Percentiles rank a stretch among this genome's conserved stretches.
Conservation (phyloP, 148 eudicot species). For the Amaranthus palmeri region DNA sequence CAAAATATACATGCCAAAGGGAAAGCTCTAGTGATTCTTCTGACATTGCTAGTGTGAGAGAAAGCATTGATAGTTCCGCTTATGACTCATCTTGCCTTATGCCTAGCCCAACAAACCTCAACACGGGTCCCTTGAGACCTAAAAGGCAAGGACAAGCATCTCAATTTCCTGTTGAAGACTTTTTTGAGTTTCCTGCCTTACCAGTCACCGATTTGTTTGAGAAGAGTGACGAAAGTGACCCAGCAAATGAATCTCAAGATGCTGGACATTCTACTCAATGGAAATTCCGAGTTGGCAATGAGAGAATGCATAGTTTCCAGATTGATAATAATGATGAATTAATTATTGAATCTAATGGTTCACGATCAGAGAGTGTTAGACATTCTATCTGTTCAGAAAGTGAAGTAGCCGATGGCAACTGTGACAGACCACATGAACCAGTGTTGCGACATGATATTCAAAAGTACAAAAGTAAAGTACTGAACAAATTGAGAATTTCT, state of each 20-base stretch:
- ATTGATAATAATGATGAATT: conserved; percentile 69
- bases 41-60: conserved; percentile 62
- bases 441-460: conserved; percentile 35
- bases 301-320: conserved; percentile 68
- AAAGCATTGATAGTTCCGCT: conserved; percentile 57
- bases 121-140: conserved; percentile 34
- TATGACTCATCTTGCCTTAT: conserved; percentile 54
- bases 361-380: conserved; percentile 28
- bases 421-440: conserved; percentile 26
- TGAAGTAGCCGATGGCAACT: conserved; percentile 35
- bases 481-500: conserved; percentile 55
- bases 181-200: conserved; percentile 82
- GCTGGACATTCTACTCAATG: conserved; percentile 38
- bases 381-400: conserved; percentile 41
- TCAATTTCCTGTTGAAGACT: conserved; percentile 42
- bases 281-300: conserved; percentile 37
- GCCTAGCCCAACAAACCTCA: conserved; percentile 44
- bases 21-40: conserved; percentile 70
- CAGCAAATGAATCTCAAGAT: conserved; percentile 36
- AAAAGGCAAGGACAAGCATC: conserved; percentile 44
- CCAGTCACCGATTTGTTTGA: conserved; percentile 83
- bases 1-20: conserved; percentile 45
- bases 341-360: conserved; percentile 60
- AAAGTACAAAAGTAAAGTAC: conserved; percentile 46
- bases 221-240: conserved; percentile 39